Evolutionary conservation across 345 rosid species (phyloP), one percentile per base, ranked within the genome.

Genomic region (Moringa oleifera): DNA sequence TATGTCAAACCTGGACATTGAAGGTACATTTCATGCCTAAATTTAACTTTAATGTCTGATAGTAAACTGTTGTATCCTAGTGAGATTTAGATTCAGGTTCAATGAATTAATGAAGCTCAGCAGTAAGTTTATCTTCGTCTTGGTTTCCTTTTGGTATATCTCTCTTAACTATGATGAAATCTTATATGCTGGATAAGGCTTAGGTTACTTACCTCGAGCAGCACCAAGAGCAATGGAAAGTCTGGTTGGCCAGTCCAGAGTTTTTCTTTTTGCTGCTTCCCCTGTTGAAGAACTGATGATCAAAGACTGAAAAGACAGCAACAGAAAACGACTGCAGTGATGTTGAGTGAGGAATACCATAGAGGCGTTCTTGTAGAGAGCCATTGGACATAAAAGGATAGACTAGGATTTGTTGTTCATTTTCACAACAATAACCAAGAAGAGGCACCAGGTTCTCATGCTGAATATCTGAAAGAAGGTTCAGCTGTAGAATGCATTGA

Each of bases 311-410:
- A 24, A 4, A 41, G 49, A 45, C 12, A 18, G 18, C 17, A 56
- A 18, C n/a, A 53, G 21, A 64, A n/a, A 53, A 7, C 18, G 46
- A 18, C 24, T 22, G 21, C 23, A 49, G 23, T 6, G 62, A 1
- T 11, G 6, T 52, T 23, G 0, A 23, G 53, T 31, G 62, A 53
- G 36, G 31, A 41, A 25, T 83, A 86, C 93, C 89, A 22, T 83
- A 81, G 60, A 86, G 89, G 55, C 89, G 84, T 72, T 81, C 93
- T 68, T 80, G 87, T 50, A 81, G 75, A 59, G 93, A 83, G 62
- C 93, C 93, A 73, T 83, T 81, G 51, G 87, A 83, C 89, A 86
- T 86, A 50, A 81, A 83, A 47, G 87, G 87, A 70, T 86, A 86
- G 41, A 86, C 83, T 15, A 86, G 83, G 21, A 81, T 86, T 70